Evolutionary conservation across 306 rosid species (phyloP), one percentile per base, ranked within the genome.

Genomic region (Rosa persica): DNA sequence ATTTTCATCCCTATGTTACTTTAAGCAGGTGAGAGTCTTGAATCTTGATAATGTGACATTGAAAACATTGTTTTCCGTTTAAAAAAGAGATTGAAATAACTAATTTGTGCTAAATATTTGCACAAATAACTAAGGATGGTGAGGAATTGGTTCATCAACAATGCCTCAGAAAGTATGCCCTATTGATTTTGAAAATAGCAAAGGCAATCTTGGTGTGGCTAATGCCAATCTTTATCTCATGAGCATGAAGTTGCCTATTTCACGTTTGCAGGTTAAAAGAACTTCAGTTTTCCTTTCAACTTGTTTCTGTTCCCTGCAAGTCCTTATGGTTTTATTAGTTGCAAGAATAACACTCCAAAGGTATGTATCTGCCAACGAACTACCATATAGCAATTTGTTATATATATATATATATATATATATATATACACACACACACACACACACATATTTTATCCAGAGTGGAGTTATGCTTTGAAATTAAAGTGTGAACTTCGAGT

Each of bases 131-230:
- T 12, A 68, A 79, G 52, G 92, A 92, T 47, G 97, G 97, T 72
- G 97, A 89, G 83, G 89, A 27, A 27, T 89, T 81, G 94, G 97
- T 49, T 91, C 93, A 19, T 91, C 93, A 81, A 93, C 98, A 8
- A 93, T 93, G 98, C 97, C 95, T 81, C 98, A 93, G 9, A 40
- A 40, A 40, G 8, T 40, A 40, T 5, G 5, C 81, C 98, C 97
- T 6, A 93, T 93, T 83, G 98, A 93, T 88, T 93, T 88, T 87
- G 98, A 93, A 78, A 93, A 89, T 61, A 91, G 97, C 48, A 93
- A 91, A 90, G 98, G 98, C 71, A 93, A 93, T 86, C 89, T 93
- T 71, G 98, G 97, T n/a, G 87, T 90, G 65, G 98, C 95, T 83
- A 90, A 87, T 79, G 93, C 87, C 72, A 82, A 83, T 69, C 83